Base-by-base conservation (phyloP, 2,329 filamentous ascomycete species). In the Cladosporium cucumerinum region DNA sequence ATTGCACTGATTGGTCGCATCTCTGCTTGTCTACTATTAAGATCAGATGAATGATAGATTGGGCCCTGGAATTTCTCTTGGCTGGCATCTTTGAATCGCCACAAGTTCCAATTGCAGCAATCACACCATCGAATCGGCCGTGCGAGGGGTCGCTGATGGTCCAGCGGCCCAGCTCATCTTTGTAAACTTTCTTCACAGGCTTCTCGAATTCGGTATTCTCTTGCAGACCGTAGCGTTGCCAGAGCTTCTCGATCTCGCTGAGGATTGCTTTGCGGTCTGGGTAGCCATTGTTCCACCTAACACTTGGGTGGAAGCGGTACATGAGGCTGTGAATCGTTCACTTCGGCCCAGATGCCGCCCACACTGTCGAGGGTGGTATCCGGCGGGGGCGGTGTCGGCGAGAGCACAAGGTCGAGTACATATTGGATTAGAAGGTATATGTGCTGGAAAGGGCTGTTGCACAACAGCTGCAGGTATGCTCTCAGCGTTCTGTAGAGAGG, bases 291-390 rank as follows among this genome's bases (percentile, higher is more conserved):
- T 85, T 81, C 87, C 90, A 96, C 66, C 85, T 82, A 1, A 96
- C 86, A 0, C 89, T 90, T 0, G 92, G 92, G 69, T 94, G 90
- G 75, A 96, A 96, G 25, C 92, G 86, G 76, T 94, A 96, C 91
- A 95, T 95, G 65, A 93, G 76, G 23, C 88, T 91, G 75, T 96
- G 91, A 25, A 96, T 93, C 72, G 84, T 87, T 91, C 65, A 70
- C 72, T 64, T 68, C 69, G 18, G 71, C 72, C 73, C 72, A 74
- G 32, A 75, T 74, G n/a, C 72, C 72, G 14, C 72, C 73, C 18
- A 61, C 76, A 26, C 86, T 82, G 18, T 79, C 78, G n/a, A 90
- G 79, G 7, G 81, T 79, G 0, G 81, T 77, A 66, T 83, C 80
- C 0, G 87, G 85, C 2, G 84, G 81, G 0, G 91, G 91, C 5